A percentile compares a stretch with the other conserved stretches of the same genome.
These are phyloP conservation scores for Lactarius indigo DNA, from an alignment of 768 basidiomycete genomes.

Conservation along the genomic window DNA sequence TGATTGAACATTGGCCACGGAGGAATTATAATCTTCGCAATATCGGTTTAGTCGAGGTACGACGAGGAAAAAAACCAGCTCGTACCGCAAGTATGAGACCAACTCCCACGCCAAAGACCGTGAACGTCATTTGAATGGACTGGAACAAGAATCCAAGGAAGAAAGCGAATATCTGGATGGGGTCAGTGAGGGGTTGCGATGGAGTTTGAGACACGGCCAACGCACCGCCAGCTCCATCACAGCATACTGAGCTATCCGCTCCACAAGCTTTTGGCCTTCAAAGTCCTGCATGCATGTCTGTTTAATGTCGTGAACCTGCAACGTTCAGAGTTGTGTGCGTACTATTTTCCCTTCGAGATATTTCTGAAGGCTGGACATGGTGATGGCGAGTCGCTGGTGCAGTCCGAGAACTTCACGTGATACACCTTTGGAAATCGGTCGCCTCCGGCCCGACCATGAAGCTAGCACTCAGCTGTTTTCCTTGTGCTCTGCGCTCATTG, in stretches of 20 bases:
- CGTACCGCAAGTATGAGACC: slow-evolving; percentile 24
- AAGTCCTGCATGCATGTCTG: slow-evolving; percentile 51
- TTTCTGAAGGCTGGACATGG: slow-evolving; percentile 24
- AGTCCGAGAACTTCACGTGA: neutral
- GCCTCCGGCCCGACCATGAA: neutral
- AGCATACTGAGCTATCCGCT: slow-evolving; percentile 42
- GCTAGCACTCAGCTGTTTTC: too few relatives aligned
- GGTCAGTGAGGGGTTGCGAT: neutral
- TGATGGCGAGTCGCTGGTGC: neutral
- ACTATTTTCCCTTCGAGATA: slow-evolving; percentile 36
- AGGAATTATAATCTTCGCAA: slow-evolving; percentile 53
- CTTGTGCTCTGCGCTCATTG: neutral
- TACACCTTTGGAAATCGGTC: neutral
- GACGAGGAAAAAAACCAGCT: slow-evolving; percentile 22
- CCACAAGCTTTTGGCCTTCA: slow-evolving; percentile 54
- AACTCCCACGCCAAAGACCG: slow-evolving; percentile 38
- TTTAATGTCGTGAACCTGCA: neutral
- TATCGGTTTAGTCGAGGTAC: slow-evolving; percentile 3
- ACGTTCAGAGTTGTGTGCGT: slow-evolving; percentile 7
- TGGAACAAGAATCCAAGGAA: slow-evolving; percentile 54
- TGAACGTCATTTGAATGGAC: slow-evolving; percentile 53
- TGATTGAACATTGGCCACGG: slow-evolving; percentile 67
- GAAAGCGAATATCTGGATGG: slow-evolving; percentile 49
- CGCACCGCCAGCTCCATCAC: slow-evolving; percentile 48
- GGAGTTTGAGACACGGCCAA: slow-evolving; percentile 15